A percentile compares a stretch with the other conserved stretches of the same genome.
These are phyloP conservation scores for Candida anglica DNA, from an alignment of 805 yeast species.

Conservation along the genomic window DNA sequence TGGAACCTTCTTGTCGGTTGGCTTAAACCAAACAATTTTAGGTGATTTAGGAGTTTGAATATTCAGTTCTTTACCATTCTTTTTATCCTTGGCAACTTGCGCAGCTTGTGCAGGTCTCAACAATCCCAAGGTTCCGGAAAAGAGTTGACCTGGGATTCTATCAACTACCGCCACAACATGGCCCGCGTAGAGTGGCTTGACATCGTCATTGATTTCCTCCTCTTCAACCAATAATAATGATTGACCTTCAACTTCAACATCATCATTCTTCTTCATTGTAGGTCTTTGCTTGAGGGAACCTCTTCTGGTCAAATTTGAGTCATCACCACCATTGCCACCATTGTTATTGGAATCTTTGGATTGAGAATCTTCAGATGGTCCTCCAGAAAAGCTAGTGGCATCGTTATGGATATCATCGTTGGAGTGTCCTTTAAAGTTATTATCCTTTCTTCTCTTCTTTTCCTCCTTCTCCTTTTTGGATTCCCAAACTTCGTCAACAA, in stretches of 20 bases:
- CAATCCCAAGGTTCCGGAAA: conserved; percentile 90
- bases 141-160: conserved; percentile 94
- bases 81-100: conserved; percentile 62
- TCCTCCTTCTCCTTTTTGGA: conserved; percentile 96
- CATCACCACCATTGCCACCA: conserved; percentile 22
- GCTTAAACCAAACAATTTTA: conserved; percentile 98
- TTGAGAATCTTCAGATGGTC: conserved; percentile 12
- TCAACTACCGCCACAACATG: conserved; percentile 98
- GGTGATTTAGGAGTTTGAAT: conserved; percentile 56
- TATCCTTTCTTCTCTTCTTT: conserved; percentile 85
- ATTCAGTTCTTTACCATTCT: conserved; percentile 43
- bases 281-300: conserved; percentile 95
- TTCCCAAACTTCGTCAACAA: conserved; percentile 97
- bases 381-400: conserved; percentile 56
- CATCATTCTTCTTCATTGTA: conserved; percentile 95
- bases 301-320: conserved; percentile 52
- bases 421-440: conserved; percentile 32
- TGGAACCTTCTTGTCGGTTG: conserved; percentile 97
- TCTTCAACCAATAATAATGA: conserved; percentile 87
- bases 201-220: conserved; percentile 89
- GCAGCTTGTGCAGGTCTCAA: conserved; percentile 95
- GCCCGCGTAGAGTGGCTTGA: conserved; percentile 93
- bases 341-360: conserved; percentile 15
- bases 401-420: conserved; percentile 76
- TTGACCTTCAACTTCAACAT: conserved; percentile 98